phyloP scores from a whole-genome alignment of 2,329 filamentous ascomycete species.

The Cercospora sp. region DNA sequence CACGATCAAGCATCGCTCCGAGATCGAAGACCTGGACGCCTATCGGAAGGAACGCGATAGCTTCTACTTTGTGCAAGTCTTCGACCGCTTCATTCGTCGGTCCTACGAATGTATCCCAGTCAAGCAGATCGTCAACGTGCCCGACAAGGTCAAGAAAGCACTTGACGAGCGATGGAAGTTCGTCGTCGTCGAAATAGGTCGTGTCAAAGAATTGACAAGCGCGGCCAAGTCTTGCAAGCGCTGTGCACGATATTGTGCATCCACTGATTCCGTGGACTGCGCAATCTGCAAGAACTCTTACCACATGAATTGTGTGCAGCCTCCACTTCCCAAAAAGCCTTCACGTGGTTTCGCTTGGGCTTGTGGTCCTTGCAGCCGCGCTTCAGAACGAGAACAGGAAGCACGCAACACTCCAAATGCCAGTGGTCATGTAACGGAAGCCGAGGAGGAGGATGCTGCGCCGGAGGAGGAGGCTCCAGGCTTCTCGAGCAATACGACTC shows the following conservation, averaged over 20 bases:
- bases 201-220: constrained; percentile 92
- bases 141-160: constrained; percentile 90
- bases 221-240: constrained; percentile 95
- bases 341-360: constrained; percentile 98
- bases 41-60: constrained; percentile 82
- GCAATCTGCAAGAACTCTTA: constrained; percentile 93
- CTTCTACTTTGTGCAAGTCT: constrained; percentile 97
- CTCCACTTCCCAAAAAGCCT: constrained; percentile 89
- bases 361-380: constrained; percentile 90
- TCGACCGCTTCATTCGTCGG: constrained; percentile 96
- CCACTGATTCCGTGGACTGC: constrained; percentile 94
- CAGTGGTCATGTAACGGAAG: constrained; percentile 55
- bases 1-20: constrained; percentile 81
- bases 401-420: constrained; percentile 80
- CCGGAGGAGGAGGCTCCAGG: constrained; percentile 66
- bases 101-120: constrained; percentile 97
- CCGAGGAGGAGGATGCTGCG: constrained; percentile 64
- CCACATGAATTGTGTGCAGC: constrained; percentile 97
- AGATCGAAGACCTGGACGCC: constrained; percentile 78
- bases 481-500: constrained; percentile 62
- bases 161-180: constrained; percentile 96
- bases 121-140: constrained; percentile 90
- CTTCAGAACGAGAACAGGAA: constrained; percentile 91
- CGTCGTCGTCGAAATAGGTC: constrained; percentile 89
- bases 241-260: constrained; percentile 87